phyloP scores from a whole-genome alignment of 148 eudicot species.

The Pouteria glomerata region DNA sequence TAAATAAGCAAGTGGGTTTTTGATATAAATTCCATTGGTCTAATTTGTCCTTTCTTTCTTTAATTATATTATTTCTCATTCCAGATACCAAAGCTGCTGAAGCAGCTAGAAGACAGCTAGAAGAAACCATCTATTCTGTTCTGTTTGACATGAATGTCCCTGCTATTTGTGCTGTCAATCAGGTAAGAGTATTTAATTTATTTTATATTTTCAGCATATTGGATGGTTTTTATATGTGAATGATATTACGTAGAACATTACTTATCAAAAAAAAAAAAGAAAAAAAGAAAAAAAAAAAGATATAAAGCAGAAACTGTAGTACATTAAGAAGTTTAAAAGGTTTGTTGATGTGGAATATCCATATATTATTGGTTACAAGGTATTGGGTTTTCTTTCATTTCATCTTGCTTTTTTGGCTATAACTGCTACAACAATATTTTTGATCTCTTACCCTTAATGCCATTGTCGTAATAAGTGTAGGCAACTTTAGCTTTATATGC shows the following conservation, averaged over 20 bases:
- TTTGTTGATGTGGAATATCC: background rate
- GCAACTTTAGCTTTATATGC: conserved; percentile 88
- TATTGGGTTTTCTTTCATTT: too few species aligned
- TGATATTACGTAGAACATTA: too few species aligned
- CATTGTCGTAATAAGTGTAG: conserved; percentile 28
- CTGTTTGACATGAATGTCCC: conserved; percentile 87
- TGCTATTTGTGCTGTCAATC: conserved; percentile 81
- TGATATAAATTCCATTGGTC: background rate
- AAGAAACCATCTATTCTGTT: conserved; percentile 62
- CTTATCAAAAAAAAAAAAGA: too few species aligned
- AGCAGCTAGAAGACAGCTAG: conserved; percentile 66
- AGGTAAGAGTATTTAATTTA: conserved; percentile 34
- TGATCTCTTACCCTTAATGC: conserved; percentile 13
- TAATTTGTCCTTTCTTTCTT: background rate
- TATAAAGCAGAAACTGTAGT: too few species aligned
- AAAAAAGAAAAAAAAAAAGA: too few species aligned
- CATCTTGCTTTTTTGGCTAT: too few species aligned
- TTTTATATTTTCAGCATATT: background rate
- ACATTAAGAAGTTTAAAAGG: background rate
- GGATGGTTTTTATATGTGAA: background rate
- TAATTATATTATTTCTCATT: background rate
- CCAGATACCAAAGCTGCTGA: conserved; percentile 65
- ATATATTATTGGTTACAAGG: too few species aligned
- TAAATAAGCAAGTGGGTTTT: background rate
- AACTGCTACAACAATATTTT: background rate